These are phyloP conservation scores for Rhizopogon sp. DNA, from an alignment of 768 basidiomycete species.

Conservation along the genomic window DNA sequence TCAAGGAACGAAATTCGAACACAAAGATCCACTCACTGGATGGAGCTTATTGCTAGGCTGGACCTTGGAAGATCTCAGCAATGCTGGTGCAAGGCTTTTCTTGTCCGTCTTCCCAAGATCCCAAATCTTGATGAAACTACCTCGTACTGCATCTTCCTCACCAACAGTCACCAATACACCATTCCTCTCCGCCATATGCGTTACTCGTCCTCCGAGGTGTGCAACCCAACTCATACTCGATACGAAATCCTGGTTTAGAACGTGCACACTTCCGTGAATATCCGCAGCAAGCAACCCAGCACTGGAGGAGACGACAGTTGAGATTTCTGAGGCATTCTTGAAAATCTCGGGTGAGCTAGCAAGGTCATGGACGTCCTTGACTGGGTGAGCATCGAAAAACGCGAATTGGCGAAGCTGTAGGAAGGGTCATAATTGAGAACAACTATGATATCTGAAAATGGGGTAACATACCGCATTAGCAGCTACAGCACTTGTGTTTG, in stretches of 20 bases:
- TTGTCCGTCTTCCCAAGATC: slow-evolving; percentile 70
- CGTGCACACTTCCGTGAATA: slow-evolving; percentile 78
- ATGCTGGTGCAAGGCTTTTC: slow-evolving; percentile 53
- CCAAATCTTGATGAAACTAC: slow-evolving; percentile 85
- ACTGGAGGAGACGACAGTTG: slow-evolving; percentile 58
- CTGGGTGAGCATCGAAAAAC: slow-evolving; percentile 78
- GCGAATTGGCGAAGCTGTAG: slow-evolving; percentile 81
- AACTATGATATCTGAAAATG: not conserved
- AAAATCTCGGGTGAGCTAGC: slow-evolving; percentile 72
- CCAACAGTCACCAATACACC: slow-evolving; percentile 87
- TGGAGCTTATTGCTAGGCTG: slow-evolving; percentile 75
- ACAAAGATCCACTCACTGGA: slow-evolving; percentile 43
- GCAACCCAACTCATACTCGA: slow-evolving; percentile 72
- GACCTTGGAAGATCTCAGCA: slow-evolving; percentile 73
- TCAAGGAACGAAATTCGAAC: not conserved
- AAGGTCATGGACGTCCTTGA: slow-evolving; percentile 78
- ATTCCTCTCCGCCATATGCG: slow-evolving; percentile 79
- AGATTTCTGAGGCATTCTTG: slow-evolving; percentile 73
- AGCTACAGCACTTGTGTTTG: not conserved
- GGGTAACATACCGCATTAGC: slow-evolving; percentile 13
- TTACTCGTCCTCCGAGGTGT: slow-evolving; percentile 74
- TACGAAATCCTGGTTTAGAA: slow-evolving; percentile 72
- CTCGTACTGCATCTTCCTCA: slow-evolving; percentile 70
- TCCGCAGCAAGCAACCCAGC: slow-evolving; percentile 75
- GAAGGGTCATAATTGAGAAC: slow-evolving; percentile 3